Evolutionary conservation across 768 basidiomycete genomes (phyloP), one percentile per base, ranked within the genome.

Genomic region (Tricholoma matsutake): DNA sequence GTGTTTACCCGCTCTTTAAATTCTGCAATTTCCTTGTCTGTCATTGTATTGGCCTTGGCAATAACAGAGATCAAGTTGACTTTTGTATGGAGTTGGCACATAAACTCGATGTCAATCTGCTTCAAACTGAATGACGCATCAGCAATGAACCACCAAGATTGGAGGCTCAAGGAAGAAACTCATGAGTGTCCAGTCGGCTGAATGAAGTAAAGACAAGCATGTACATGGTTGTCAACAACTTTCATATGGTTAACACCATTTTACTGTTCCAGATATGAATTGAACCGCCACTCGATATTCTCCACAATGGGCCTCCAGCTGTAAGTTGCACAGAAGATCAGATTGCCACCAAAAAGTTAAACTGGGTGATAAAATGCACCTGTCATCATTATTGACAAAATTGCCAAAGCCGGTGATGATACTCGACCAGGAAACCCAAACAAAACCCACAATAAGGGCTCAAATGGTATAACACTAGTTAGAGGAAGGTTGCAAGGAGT

Each of bases 281-380:
- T 97, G 68, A 97, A 98, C 56, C 97, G 93, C 37, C 93, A 88
- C 75, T 98, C 97, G 64, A 99, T 97, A 79, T 98, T 94, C 75
- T 98, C 96, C 18, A 98, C 85, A 65, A 99, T 96, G 57, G 97
- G 97, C 75, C 92, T 95, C 97, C 97, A 99, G 74, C 96, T 97
- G 65, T 22, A 57, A 53, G 63, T 49, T 54, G n/a, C n/a, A n/a
- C 22, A 62, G 54, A 65, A 68, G 65, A 32, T 65, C 64, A 63
- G 45, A 67, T 64, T 57, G 66, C 59, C 54, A 55, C 56, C 55
- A 34, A 22, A 29, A 39, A n/a, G 41, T 54, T 66, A 55, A 64
- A 61, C 58, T 60, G 58, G 57, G 58, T 56, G 41, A 60, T 65
- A 53, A 67, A 64, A 65, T 77, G 65, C 64, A 94, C 94, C 95